These are phyloP conservation scores for Hirschioporus abietinus DNA, from an alignment of 768 basidiomycete genomes.

Conservation along the genomic window DNA sequence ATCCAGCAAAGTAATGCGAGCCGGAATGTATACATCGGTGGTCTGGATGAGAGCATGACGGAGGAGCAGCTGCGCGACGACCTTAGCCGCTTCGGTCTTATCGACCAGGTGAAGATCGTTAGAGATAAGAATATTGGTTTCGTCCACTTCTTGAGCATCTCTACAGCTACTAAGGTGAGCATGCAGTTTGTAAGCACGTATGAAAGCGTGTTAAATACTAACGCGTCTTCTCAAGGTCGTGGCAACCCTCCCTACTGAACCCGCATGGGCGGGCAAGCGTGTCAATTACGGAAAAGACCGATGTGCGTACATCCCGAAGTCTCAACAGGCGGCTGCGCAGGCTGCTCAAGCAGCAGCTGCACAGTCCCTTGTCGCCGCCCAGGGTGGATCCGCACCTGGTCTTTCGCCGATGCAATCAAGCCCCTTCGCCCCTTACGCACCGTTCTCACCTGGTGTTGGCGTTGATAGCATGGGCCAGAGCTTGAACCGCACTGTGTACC, in stretches of 20 bases:
- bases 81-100: constrained; percentile 86
- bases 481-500: constrained; percentile 89
- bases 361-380: constrained; percentile 53
- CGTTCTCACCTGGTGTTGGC: constrained; percentile 37
- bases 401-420: constrained; percentile 16
- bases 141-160: constrained; percentile 95
- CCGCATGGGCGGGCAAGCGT: constrained; percentile 91
- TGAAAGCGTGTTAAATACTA: constrained; percentile 9
- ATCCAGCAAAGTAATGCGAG: constrained; percentile 91
- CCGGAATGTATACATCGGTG: constrained; percentile 94
- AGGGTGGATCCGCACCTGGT: constrained; percentile 37
- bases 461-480: constrained; percentile 36
- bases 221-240: constrained; percentile 62
- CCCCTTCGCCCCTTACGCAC: constrained; percentile 48
- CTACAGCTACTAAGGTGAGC: constrained; percentile 87
- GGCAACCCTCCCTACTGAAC: constrained; percentile 85
- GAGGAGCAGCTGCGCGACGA: constrained; percentile 93
- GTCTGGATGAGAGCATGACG: constrained; percentile 82
- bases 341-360: constrained; percentile 85
- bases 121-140: constrained; percentile 99
- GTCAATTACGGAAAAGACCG: constrained; percentile 99
- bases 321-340: constrained; percentile 83
- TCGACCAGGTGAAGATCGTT: constrained; percentile 99
- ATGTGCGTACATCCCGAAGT: constrained; percentile 96
- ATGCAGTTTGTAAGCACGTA: no score